Conservation (phyloP, 78 protist species). For the Chrysochromulina tobinii region DNA sequence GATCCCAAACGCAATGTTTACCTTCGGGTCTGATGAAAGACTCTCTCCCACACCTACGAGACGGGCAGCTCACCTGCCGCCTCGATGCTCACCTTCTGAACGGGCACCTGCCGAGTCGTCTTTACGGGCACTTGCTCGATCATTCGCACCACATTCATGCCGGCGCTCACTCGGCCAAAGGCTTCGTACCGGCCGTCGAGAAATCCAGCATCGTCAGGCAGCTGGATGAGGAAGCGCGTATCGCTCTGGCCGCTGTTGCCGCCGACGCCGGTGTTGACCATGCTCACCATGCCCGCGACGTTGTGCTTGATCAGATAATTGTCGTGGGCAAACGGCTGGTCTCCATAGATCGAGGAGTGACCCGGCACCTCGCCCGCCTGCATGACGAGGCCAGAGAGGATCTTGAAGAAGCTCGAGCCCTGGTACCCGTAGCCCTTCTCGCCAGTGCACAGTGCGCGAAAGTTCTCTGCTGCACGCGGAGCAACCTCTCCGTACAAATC, state of each 20-base stretch:
- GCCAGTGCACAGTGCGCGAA: conserved; percentile 56
- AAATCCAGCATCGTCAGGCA: conserved; percentile 71
- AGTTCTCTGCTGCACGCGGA: conserved; percentile 59
- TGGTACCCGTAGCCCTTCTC: conserved; percentile 64
- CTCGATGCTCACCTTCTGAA: not conserved
- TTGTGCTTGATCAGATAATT: not conserved
- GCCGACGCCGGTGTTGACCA: conserved; percentile 37
- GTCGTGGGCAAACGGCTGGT: conserved; percentile 31
- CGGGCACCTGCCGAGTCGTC: not conserved
- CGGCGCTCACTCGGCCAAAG: conserved; percentile 71
- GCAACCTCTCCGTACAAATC: conserved; percentile 28
- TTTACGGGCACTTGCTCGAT: not conserved
- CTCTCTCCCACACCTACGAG: too few species aligned
- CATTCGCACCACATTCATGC: conserved; percentile 46
- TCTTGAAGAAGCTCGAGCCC: conserved; percentile 61
- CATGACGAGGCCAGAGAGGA: conserved; percentile 5
- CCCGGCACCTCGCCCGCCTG: conserved; percentile 65
- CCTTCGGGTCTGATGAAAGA: too few species aligned
- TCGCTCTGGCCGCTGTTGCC: conserved; percentile 44
- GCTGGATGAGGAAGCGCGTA: conserved; percentile 70
- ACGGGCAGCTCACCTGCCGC: not conserved
- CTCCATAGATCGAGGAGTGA: conserved; percentile 59
- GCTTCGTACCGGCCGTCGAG: conserved; percentile 79
- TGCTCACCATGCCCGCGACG: not conserved
- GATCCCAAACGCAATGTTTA: too few species aligned